Evolutionary conservation across 1,284 basidiomycete species (phyloP), one percentile per base, ranked within the genome.

Genomic region (Puccinia hordei): DNA sequence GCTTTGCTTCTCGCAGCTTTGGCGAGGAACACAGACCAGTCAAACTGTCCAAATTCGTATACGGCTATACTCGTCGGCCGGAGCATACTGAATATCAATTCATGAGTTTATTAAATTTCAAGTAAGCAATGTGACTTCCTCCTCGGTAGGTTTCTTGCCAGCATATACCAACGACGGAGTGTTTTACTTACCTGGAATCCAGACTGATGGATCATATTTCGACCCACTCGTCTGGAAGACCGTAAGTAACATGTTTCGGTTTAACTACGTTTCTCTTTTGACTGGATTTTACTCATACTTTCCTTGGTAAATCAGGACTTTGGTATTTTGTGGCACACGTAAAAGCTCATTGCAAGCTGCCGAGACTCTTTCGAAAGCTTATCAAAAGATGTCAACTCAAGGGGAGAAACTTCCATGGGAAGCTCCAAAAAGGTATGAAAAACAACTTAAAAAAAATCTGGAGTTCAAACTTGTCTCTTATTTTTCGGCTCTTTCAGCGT

Each of bases 1-100:
- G 27, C 68, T 22, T 49, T 27, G 24, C 73, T 68, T 49, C 33
- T 76, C 1, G 19, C 6, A 83, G 95, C 93, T 98, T 98, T 83
- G 94, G 93, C 1, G 94, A 97, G 83, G 91, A 93, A 80, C 96
- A 90, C 84, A 89, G 95, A 27, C 93, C 95, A 0, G 95, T 93
- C 86, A 91, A 90, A 82, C 88, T 98, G 90, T 38, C 38, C 75
- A 85, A 84, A 82, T 78, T 83, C 51, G 85, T 84, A 22, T 86
- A 85, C 82, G 85, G 83, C 33, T 86, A 86, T 82, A 83, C 84
- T 72, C 46, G 79, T 0, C 90, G 89, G 80, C 81, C 83, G 86
- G 89, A 82, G 87, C 89, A 82, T 79, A 95, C 95, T 83, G 92
- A 95, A 81, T 96, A 93, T 83, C 89, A 89, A 12, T 95, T 95